Evolutionary conservation across 2,329 filamentous ascomycete genomes (phyloP).

Genomic region (Botrytis deweyae): DNA sequence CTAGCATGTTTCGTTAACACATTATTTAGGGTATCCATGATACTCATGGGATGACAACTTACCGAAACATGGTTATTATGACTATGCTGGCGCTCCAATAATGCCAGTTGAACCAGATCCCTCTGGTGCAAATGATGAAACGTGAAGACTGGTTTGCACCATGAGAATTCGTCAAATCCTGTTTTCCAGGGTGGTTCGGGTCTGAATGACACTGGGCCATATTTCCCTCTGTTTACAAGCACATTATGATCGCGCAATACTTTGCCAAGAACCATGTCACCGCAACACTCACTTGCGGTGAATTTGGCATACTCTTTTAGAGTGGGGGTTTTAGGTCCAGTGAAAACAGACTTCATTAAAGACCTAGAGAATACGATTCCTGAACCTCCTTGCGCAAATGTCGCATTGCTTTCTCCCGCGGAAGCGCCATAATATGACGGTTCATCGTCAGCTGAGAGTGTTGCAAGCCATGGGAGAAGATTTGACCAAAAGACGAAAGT

Average conservation of each 20-base stretch:
- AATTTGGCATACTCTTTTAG: slow-evolving; percentile 22
- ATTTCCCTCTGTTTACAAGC: slow-evolving; percentile 16
- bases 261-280: slow-evolving; percentile 25
- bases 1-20: not conserved
- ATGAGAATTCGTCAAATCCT: slow-evolving; percentile 19
- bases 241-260: slow-evolving; percentile 22
- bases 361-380: slow-evolving; percentile 22
- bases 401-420: slow-evolving; percentile 15
- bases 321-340: not conserved
- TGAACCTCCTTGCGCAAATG: slow-evolving; percentile 25
- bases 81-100: slow-evolving; percentile 14
- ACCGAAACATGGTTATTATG: not conserved
- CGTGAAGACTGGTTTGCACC: slow-evolving; percentile 23
- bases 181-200: slow-evolving; percentile 26
- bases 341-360: slow-evolving; percentile 22
- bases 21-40: not conserved
- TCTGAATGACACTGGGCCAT: slow-evolving; percentile 20
- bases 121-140: slow-evolving; percentile 25
- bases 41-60: not conserved
- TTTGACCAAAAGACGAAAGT: slow-evolving; percentile 23
- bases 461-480: slow-evolving; percentile 14
- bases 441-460: slow-evolving; percentile 12
- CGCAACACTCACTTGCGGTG: slow-evolving; percentile 21
- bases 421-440: slow-evolving; percentile 21
- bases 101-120: slow-evolving; percentile 16